phyloP scores from a whole-genome alignment of 192 early-diverging fungal genomes.

The Nowakowskiella sp. region DNA sequence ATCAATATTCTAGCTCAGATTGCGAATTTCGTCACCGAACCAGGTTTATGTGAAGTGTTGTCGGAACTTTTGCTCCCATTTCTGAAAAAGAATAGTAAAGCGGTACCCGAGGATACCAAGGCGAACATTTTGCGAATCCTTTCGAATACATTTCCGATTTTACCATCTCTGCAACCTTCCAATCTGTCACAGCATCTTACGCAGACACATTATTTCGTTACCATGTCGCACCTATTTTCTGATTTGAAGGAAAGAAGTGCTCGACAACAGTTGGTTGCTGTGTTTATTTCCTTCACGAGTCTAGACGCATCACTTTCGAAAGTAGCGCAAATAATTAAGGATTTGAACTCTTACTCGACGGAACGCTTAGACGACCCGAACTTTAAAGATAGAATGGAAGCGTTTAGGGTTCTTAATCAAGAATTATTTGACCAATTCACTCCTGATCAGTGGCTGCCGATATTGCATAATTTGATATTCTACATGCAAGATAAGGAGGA shows the following conservation, averaged over 20 bases:
- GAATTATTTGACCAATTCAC: constrained; percentile 58
- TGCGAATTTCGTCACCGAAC: constrained; percentile 62
- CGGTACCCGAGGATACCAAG: constrained; percentile 75
- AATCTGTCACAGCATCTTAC: constrained; percentile 3
- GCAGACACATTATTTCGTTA: constrained; percentile 49
- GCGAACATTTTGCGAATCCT: constrained; percentile 75
- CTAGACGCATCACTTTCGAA: constrained; percentile 43
- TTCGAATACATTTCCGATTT: constrained; percentile 66
- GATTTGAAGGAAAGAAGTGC: constrained; percentile 52
- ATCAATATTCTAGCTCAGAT: constrained; percentile 74
- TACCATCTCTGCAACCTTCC: constrained; percentile 38
- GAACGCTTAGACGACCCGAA: constrained; percentile 78
- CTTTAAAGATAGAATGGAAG: constrained; percentile 71
- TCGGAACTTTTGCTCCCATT: constrained; percentile 77
- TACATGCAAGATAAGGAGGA: constrained; percentile 78
- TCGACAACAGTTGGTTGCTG: constrained; percentile 50
- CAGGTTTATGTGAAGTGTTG: constrained; percentile 57
- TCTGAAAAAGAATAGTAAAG: constrained; percentile 56
- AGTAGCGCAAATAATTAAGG: constrained; percentile 49
- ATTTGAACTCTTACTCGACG: constrained; percentile 72
- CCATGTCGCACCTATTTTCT: constrained; percentile 65
- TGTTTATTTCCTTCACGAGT: constrained; percentile 58
- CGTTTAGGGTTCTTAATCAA: constrained; percentile 62
- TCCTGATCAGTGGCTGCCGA: constrained; percentile 72
- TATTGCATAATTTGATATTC: constrained; percentile 81